Base-by-base conservation (phyloP, 179 eudicot genomes). In the Drosera spatulata region DNA sequence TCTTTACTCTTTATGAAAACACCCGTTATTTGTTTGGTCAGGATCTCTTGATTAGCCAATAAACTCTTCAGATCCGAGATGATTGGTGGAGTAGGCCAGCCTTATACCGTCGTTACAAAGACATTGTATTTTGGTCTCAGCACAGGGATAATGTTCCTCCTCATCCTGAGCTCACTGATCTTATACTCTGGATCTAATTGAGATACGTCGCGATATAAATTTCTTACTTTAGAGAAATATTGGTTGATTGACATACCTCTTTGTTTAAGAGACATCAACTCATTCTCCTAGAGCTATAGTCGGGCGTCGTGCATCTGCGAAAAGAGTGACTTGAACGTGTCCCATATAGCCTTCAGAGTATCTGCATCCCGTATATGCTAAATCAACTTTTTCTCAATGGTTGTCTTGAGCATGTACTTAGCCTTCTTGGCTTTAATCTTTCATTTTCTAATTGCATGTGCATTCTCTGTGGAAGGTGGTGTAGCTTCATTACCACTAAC, bases 381-480 rank as follows among this genome's bases (percentile, higher is more conserved):
- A 22, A 70, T 13, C 41, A 54, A 48, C 33, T 64, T 69, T 3
- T 64, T 66, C 11, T 75, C 75, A 2, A 70, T 55, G 0, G 53
- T 58, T 2, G 48, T 15, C 4, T 41, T n/a, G 3, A 76, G 39
- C 33, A 55, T 66, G 41, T 38, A 65, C 66, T 65, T 61, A 7
- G 74, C 66, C 39, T 66, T 76, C 1, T 63, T 60, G 15, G 61
- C 76, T 39, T 40, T 71, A 0, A 69, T 5, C 54, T 62, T 69
- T 69, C 71, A 72, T 56, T 61, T n/a, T n/a, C n/a, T n/a, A n/a
- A n/a, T n/a, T n/a, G n/a, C n/a, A n/a, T n/a, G n/a, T n/a, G n/a
- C n/a, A n/a, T n/a, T n/a, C n/a, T n/a, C n/a, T n/a, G n/a, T n/a
- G n/a, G n/a, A n/a, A 2, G 54, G 60, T 40, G 66, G 61, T 39